Evolutionary conservation across 257 asterid species (phyloP), one percentile per base, ranked within the genome.

Genomic region (Solanum lignicaule): DNA sequence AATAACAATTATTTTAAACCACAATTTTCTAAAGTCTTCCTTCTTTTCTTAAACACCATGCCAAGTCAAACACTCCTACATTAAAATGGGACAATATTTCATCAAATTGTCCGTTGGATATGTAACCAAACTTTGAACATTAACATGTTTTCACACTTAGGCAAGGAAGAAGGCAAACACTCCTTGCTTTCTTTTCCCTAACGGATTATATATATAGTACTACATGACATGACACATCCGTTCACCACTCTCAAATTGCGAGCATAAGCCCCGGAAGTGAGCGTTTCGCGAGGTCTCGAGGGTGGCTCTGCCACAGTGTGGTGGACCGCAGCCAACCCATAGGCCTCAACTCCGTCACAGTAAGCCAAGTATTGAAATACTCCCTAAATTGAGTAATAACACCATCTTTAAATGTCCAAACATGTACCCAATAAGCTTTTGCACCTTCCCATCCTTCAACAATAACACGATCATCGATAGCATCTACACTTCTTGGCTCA

Each of bases 251-350:
- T 92, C 89, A 94, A 41, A 95, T 93, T 87, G 97, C 98, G 3
- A 96, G 93, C 98, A 96, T 92, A 23, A 96, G 93, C 8, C 95
- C 96, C 0, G 98, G 99, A 87, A 96, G 65, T 0, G 98, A 95
- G 12, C 96, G 93, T 23, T 91, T 90, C 4, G 91, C 94, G 18
- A 94, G 94, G 89, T 95, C 96, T 1, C 93, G 91, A 0, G 95
- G 98, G 93, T 96, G 99, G 94, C 99, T 96, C 96, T 93, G 96
- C 99, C 99, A 95, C 86, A 96, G 66, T 35, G 98, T 94, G 86
- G 94, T 60, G 16, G 94, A 75, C 23, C 84, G 35, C 66, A 91
- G 90, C 38, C 89, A 31, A 15, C 69, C 91, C 33, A 72, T 74
- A 14, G 94, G 94, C 90, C 93, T 89, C 48, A 95, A 88, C 27